These are phyloP conservation scores for Aspergillus sparsus DNA, from an alignment of 495 filamentous ascomycete genomes.

Conservation along the genomic window DNA sequence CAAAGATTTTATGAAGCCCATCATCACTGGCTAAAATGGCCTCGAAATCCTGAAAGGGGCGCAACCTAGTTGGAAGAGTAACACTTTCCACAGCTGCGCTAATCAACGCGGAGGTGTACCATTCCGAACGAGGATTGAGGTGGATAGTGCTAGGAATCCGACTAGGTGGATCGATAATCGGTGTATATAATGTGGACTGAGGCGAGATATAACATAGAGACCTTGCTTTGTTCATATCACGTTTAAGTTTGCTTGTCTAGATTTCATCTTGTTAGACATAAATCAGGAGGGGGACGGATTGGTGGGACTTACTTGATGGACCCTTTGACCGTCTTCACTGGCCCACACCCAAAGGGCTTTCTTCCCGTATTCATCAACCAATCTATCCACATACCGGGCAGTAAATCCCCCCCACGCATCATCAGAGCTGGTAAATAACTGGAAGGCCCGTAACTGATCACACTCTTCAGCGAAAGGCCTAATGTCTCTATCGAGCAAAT, in stretches of 20 bases:
- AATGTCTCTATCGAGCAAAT: constrained; percentile 85
- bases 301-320: constrained; percentile 55
- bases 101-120: constrained; percentile 81
- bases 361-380: constrained; percentile 92
- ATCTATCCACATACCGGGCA: constrained; percentile 70
- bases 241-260: constrained; percentile 34
- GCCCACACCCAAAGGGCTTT: constrained; percentile 84
- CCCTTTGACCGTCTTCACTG: constrained; percentile 61
- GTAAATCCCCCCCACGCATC: constrained; percentile 95
- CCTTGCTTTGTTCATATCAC: constrained; percentile 68
- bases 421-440: constrained; percentile 75
- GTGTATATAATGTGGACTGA: constrained; percentile 76
- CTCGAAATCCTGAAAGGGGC: constrained; percentile 61
- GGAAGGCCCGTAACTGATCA: constrained; percentile 85
- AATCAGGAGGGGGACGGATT: constrained; percentile 12
- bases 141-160: constrained; percentile 59
- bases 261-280: constrained; percentile 36
- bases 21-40: constrained; percentile 68
- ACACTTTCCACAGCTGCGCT: constrained; percentile 77
- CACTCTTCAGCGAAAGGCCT: constrained; percentile 88
- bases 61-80: constrained; percentile 74
- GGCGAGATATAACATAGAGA: constrained; percentile 65
- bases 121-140: constrained; percentile 66
- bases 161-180: constrained; percentile 63
- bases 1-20: constrained; percentile 78